phyloP scores from a whole-genome alignment of 2,329 filamentous ascomycete genomes.

The Epichloe aotearoae region DNA sequence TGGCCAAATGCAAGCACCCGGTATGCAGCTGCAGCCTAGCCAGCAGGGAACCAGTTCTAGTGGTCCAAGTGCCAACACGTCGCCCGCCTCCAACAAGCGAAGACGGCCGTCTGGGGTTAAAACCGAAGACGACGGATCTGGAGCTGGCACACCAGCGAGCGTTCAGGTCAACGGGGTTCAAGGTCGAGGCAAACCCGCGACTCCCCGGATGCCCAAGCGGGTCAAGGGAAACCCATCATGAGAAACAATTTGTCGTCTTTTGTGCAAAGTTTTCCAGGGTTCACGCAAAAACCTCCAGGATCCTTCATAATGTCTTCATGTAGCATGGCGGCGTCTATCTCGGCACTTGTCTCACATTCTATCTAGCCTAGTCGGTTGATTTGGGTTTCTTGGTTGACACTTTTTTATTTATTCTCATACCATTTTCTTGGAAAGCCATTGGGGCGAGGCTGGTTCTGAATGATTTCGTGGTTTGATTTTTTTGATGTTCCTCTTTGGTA shows the following conservation, averaged over 20 bases:
- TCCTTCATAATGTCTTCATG: slow-evolving; percentile 19
- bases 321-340: slow-evolving; percentile 24
- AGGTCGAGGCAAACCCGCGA: slow-evolving; percentile 38
- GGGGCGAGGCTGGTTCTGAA: neutral
- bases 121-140: slow-evolving; percentile 39
- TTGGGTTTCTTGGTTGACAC: slow-evolving; percentile 4
- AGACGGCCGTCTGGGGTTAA: slow-evolving; percentile 45
- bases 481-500: slow-evolving; percentile 4
- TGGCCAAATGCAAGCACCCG: slow-evolving; percentile 49
- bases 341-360: slow-evolving; percentile 11
- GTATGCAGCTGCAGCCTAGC: slow-evolving; percentile 54
- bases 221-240: slow-evolving; percentile 32
- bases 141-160: slow-evolving; percentile 33
- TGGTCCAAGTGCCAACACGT: slow-evolving; percentile 55
- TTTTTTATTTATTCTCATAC: slow-evolving; percentile 9
- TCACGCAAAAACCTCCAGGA: slow-evolving; percentile 10
- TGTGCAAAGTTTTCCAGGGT: neutral
- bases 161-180: slow-evolving; percentile 39
- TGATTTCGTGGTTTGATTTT: neutral
- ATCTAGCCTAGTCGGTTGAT: neutral
- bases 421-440: slow-evolving; percentile 7
- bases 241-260: slow-evolving; percentile 3
- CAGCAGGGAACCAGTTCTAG: slow-evolving; percentile 55
- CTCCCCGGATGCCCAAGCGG: slow-evolving; percentile 44
- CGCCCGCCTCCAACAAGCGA: slow-evolving; percentile 46